Base-by-base conservation (phyloP, 345 rosid species). In the Luvunga scandens region DNA sequence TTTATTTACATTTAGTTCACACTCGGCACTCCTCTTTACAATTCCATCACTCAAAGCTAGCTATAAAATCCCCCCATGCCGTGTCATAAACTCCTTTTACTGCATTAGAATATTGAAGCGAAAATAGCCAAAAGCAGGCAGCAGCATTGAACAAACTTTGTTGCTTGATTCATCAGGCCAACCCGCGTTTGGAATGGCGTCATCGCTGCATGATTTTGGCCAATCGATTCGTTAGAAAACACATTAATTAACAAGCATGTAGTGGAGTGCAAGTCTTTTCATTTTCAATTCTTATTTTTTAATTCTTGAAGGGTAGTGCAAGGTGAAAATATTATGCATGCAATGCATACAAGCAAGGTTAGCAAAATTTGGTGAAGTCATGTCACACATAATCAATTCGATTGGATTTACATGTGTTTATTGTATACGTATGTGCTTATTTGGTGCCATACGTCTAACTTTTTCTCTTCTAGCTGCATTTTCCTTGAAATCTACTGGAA, bases 401-500 rank as follows among this genome's bases (percentile, higher is more conserved):
- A 55, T 21, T 3, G 61, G 53, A 22, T 50, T 9, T 3, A 50
- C 1, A 50, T 5, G 0, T 0, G 19, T 48, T 14, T 13, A 48
- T 12, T 12, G 0, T 8, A 12, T 42, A 12, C 2, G 50, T 42
- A 12, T 13, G 50, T 13, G 18, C 0, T 45, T 13, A 45, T 45
- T 45, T 1, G 50, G 50, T 13, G 50, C 13, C 50, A 3, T 45
- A 3, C 3, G 3, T 42, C 10, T n/a, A 13, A 5, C 6, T 0
- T 34, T n/a, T 24, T 45, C 6, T 12, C 48, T 68, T 22, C 30
- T 22, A 4, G 5, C 25, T 14, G 5, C 6, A 24, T 1, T 39
- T 48, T 50, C 61, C 27, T 72, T 22, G 50, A 72, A 72, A 72
- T 24, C 19, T 73, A 61, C 53, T 39, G 38, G 77, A 73, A 73